Conservation (phyloP, 2,329 filamentous ascomycete species). For the Colletotrichum tropicale region DNA sequence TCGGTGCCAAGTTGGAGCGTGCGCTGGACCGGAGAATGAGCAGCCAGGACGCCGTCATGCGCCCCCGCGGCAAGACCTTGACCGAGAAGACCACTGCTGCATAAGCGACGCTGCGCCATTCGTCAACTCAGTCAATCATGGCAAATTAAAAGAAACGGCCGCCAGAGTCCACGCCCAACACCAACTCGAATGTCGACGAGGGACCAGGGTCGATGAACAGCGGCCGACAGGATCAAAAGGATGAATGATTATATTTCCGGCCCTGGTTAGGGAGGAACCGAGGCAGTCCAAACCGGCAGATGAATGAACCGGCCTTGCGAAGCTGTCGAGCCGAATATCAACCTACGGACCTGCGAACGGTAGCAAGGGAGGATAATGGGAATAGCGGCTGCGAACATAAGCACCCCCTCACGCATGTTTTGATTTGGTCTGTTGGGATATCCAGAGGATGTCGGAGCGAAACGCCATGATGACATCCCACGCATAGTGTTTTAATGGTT, state of each 20-base stretch:
- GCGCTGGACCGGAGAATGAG: slow-evolving; percentile 87
- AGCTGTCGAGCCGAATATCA: not conserved
- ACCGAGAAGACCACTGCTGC: slow-evolving; percentile 35
- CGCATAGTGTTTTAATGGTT: slow-evolving; percentile 12
- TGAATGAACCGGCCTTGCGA: not conserved
- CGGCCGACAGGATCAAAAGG: not conserved
- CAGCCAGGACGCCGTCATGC: slow-evolving; percentile 86
- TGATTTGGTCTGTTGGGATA: slow-evolving; percentile 13
- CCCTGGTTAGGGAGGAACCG: not conserved
- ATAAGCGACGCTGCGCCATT: not conserved
- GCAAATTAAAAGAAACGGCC: not conserved
- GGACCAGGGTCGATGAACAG: not conserved
- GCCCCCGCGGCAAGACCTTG: slow-evolving; percentile 50
- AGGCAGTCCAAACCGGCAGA: not conserved
- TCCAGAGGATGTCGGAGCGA: slow-evolving; percentile 19
- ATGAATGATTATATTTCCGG: not conserved
- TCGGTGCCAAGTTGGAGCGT: slow-evolving; percentile 89
- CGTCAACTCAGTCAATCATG: not conserved
- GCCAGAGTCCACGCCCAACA: not conserved
- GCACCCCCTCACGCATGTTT: not conserved
- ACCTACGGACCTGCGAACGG: not conserved
- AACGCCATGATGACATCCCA: slow-evolving; percentile 14
- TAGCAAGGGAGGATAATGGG: not conserved
- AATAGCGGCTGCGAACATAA: not conserved
- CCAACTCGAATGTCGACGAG: not conserved